Conservation (phyloP, 1,284 basidiomycete genomes). For the Wallemia mellicola region DNA sequence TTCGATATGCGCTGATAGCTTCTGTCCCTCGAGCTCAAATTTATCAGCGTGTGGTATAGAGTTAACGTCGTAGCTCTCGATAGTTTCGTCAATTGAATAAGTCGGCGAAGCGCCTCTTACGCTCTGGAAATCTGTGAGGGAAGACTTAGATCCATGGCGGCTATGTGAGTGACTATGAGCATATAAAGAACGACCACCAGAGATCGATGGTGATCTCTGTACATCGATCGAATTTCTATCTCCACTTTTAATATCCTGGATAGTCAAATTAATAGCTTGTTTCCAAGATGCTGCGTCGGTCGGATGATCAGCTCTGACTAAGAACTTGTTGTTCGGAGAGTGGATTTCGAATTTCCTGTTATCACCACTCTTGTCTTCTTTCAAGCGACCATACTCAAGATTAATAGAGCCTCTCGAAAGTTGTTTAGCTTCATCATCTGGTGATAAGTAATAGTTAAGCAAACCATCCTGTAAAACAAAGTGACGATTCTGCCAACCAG, state of each 20-base stretch:
- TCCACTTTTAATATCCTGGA: constrained; percentile 26
- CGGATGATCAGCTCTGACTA: constrained; percentile 64
- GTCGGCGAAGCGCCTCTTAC: constrained; percentile 11
- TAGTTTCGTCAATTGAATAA: constrained; percentile 14
- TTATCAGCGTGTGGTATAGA: constrained; percentile 31
- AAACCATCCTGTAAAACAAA: constrained; percentile 5
- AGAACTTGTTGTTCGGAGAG: constrained; percentile 41
- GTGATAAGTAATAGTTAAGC: constrained; percentile 50
- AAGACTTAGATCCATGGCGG: constrained; percentile 3
- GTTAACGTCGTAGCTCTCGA: constrained; percentile 12
- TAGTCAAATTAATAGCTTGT: constrained; percentile 37
- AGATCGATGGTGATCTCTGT: neutral
- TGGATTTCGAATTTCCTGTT: constrained; percentile 57
- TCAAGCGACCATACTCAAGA: constrained; percentile 46
- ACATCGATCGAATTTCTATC: constrained; percentile 3
- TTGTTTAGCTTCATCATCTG: constrained; percentile 59
- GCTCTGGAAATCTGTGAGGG: constrained; percentile 4
- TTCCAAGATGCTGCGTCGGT: constrained; percentile 71
- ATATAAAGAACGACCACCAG: neutral
- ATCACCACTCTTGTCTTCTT: constrained; percentile 22
- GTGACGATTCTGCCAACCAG: constrained; percentile 5
- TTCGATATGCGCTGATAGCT: constrained; percentile 47
- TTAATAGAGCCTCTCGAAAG: constrained; percentile 66
- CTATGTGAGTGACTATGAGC: constrained; percentile 1
- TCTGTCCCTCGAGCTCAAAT: constrained; percentile 45